Conservation (phyloP, 441 rosid species). For the Francoa sonchifolia region DNA sequence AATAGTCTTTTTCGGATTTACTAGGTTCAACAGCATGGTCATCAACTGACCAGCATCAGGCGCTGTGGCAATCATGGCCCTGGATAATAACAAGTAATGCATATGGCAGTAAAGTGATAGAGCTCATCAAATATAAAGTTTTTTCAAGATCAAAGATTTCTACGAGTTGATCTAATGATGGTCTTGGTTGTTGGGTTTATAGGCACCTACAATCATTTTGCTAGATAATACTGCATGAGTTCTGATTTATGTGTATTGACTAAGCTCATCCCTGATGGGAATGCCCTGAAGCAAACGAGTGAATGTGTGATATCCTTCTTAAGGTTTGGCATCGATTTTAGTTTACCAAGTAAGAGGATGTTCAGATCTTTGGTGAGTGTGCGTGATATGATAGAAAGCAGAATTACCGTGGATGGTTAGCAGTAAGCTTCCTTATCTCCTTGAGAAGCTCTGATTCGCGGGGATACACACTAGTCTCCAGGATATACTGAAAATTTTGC, state of each 20-base stretch:
- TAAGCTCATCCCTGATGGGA: no score
- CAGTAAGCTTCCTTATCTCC: slow-evolving; percentile 35
- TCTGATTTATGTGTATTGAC: no score
- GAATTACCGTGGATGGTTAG: slow-evolving; percentile 29
- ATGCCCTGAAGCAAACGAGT: no score
- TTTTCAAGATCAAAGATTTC: neutral
- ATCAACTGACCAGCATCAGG: slow-evolving; percentile 45
- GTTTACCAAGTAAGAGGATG: neutral
- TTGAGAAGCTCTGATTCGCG: slow-evolving; percentile 36
- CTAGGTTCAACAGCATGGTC: slow-evolving; percentile 27
- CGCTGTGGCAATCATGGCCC: slow-evolving; percentile 26
- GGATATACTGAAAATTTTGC: slow-evolving; percentile 27
- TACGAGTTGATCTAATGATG: neutral
- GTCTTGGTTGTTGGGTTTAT: neutral
- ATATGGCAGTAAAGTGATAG: neutral
- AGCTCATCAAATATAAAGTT: neutral
- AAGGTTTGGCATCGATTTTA: neutral
- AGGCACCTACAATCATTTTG: neutral
- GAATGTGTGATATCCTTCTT: no score
- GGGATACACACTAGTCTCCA: slow-evolving; percentile 47
- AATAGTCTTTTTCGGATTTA: slow-evolving; percentile 35
- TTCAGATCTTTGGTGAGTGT: no score
- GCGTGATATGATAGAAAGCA: no score
- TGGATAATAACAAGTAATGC: slow-evolving; percentile 4
- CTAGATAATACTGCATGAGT: no score